A percentile compares a stretch with the other conserved stretches of the same genome.
These are phyloP conservation scores for Gymnopilus junonius DNA, from an alignment of 768 basidiomycete genomes.

Conservation along the genomic window DNA sequence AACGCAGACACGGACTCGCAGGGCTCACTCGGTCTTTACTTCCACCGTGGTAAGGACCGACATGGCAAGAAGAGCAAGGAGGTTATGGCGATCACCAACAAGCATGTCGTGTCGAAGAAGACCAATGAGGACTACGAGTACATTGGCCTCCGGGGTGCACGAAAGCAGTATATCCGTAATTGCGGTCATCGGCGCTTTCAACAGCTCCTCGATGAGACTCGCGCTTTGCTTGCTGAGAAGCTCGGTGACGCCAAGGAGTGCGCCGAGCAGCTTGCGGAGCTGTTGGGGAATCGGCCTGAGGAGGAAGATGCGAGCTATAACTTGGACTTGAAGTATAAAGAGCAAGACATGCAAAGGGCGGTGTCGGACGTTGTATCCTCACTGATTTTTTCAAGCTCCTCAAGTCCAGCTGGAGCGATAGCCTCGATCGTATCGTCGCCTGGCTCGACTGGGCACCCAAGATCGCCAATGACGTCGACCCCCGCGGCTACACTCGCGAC, in stretches of 20 bases:
- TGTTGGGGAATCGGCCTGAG: not conserved
- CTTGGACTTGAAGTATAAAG: not conserved
- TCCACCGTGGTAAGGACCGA: no score
- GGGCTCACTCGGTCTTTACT: no score
- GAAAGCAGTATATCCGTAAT: no score
- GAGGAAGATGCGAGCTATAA: not conserved
- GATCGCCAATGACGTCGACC: not conserved
- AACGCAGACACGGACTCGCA: no score
- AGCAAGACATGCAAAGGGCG: not conserved
- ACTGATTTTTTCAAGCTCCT: not conserved
- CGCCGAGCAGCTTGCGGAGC: not conserved
- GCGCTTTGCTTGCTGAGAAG: not conserved
- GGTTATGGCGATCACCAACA: no score
- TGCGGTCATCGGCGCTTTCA: no score
- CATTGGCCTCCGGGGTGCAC: not conserved
- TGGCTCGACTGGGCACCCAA: not conserved
- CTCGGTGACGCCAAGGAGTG: no score
- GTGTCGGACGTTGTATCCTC: not conserved
- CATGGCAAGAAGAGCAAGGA: no score
- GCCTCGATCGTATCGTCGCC: not conserved
- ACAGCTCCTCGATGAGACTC: not conserved
- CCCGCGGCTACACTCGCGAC: not conserved
- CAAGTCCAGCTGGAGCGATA: not conserved
- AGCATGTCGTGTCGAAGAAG: not conserved
- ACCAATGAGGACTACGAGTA: not conserved